Percentiles rank a stretch among this genome's conserved stretches.
These are phyloP conservation scores for Metrosideros polymorpha DNA, from an alignment of 441 rosid species.

Conservation along the genomic window DNA sequence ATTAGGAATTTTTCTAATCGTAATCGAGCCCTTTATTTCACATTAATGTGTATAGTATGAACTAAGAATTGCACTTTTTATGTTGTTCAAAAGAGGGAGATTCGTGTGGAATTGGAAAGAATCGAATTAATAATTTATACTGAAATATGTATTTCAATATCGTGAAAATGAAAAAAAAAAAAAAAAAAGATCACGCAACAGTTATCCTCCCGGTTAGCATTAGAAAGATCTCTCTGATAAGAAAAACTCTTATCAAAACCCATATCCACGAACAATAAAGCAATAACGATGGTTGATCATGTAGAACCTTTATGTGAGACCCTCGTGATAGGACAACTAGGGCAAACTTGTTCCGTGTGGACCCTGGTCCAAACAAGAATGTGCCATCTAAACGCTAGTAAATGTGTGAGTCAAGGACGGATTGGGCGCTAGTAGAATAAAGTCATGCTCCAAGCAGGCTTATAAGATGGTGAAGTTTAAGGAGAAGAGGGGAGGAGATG, in stretches of 20 bases:
- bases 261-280: neutral
- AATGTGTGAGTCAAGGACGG: rapidly evolving
- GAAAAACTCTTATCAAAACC: neutral
- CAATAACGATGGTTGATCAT: neutral
- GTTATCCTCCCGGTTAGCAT: neutral
- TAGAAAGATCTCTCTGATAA: neutral
- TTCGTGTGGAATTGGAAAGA: rapidly evolving
- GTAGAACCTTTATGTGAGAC: neutral
- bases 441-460: rapidly evolving
- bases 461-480: neutral
- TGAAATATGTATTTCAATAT: neutral
- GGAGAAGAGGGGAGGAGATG: rapidly evolving
- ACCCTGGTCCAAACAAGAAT: rapidly evolving
- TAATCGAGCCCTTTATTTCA: rapidly evolving
- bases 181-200: neutral
- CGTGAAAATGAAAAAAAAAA: too few species aligned
- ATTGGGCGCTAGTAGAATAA: neutral
- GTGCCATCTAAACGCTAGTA: neutral
- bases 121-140: neutral
- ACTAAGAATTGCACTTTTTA: neutral
- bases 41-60: rapidly evolving
- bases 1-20: neutral
- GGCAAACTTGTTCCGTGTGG: rapidly evolving
- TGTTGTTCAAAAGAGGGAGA: neutral
- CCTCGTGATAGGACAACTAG: neutral